Evolutionary conservation across 257 asterid genomes (phyloP).

Genomic region (Lithospermum erythrorhizon): DNA sequence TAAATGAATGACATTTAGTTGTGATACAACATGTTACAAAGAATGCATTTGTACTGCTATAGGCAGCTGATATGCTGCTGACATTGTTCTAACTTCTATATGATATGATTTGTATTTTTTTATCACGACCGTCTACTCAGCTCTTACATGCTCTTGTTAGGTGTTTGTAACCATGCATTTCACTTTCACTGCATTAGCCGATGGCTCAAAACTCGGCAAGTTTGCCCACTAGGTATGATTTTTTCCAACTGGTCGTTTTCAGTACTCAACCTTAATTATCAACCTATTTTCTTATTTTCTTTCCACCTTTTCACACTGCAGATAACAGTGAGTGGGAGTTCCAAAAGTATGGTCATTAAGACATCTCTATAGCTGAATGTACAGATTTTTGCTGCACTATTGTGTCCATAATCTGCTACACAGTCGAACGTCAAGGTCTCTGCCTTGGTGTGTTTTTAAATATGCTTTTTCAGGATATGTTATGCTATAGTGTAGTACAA

Average conservation of each 20-base stretch:
- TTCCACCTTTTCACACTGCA: conserved; percentile 18
- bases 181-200: conserved; percentile 99
- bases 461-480: too few species aligned
- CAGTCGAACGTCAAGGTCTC: too few species aligned
- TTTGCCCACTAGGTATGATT: conserved; percentile 79
- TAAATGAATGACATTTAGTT: too few species aligned
- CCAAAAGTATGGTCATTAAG: conserved; percentile 94
- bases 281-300: not conserved
- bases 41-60: too few species aligned
- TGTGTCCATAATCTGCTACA: not conserved
- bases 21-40: too few species aligned
- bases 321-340: conserved; percentile 99
- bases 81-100: too few species aligned
- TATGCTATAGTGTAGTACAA: not conserved
- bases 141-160: conserved; percentile 20
- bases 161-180: conserved; percentile 97
- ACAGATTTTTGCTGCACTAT: not conserved
- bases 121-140: not conserved
- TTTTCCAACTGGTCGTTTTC: not conserved
- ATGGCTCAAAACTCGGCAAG: conserved; percentile 99
- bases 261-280: not conserved
- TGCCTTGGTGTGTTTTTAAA: too few species aligned
- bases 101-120: not conserved
- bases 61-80: too few species aligned
- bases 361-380: conserved; percentile 3